Base-by-base conservation (phyloP, 306 rosid genomes). In the Quercus bicolor region DNA sequence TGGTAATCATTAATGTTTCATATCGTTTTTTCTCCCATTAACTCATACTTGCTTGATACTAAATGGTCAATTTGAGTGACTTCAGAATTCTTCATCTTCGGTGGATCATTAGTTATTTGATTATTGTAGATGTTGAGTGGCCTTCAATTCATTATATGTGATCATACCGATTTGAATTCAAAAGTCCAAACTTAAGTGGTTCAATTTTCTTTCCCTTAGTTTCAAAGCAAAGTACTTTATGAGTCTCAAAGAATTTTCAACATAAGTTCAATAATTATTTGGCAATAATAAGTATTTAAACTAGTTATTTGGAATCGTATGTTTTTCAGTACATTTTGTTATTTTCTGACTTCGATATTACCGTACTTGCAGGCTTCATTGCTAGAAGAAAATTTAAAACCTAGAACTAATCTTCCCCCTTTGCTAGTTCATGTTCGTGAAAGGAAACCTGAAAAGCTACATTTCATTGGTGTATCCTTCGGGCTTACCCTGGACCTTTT, bases 391-490 rank as follows among this genome's bases (percentile, higher is more conserved):
- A 89, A 60, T 80, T 68, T 95, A 79, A 89, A 84, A 73, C 98
- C 98, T 61, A 91, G 95, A 89, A 81, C 91, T 72, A 83, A 90
- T 84, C 97, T 92, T 82, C 98, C 98, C 76, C 97, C 84, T 88
- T 85, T 95, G 91, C 89, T 95, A 18, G 92, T 84, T 78, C 94
- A 90, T 84, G 94, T 92, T 71, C 95, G 90, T 66, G 98, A 92
- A 78, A 89, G 98, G 79, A 87, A 66, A 69, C 98, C 97, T 15
- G 98, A 91, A 82, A 95, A 92, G 86, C 98, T 95, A 73, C 98
- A 92, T 72, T 95, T 92, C 78, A 61, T 92, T 77, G 98, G 98
- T 75, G 98, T 95, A 84, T 95, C 98, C 76, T 95, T 95, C 85
- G 98, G 98, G 75, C 88, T 95, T 78, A 95, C 98, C 51, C 87